These are phyloP conservation scores for Mortierella claussenii DNA, from an alignment of 192 early-diverging fungal species.

Conservation along the genomic window DNA sequence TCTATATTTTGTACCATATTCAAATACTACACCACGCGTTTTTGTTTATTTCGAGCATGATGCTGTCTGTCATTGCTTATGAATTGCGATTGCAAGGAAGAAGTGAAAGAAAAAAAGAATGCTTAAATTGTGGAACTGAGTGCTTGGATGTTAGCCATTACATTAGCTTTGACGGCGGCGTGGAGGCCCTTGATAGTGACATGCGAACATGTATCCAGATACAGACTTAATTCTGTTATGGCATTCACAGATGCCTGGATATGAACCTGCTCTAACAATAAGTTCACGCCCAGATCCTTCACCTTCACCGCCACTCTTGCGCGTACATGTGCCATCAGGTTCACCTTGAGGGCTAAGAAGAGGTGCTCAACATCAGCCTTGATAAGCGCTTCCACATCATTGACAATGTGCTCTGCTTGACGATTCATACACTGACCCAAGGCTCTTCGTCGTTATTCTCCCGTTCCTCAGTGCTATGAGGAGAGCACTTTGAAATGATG, in stretches of 20 bases:
- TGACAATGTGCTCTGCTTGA: slow-evolving; percentile 11
- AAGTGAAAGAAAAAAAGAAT: too few relatives aligned
- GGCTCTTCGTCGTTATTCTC: too few relatives aligned
- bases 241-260: slow-evolving; percentile 15
- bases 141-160: neutral
- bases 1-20: slow-evolving; percentile 13
- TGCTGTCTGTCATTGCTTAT: too few relatives aligned
- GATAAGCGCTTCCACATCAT: slow-evolving; percentile 2
- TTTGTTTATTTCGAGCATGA: too few relatives aligned
- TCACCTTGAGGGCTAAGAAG: slow-evolving; percentile 22
- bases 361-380: slow-evolving; percentile 17
- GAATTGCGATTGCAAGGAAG: too few relatives aligned
- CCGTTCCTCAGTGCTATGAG: neutral
- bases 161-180: slow-evolving; percentile 9
- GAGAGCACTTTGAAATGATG: slow-evolving; percentile 8
- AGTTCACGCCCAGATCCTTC: slow-evolving; percentile 18
- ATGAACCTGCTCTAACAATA: slow-evolving; percentile 30
- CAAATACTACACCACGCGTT: too few relatives aligned
- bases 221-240: slow-evolving; percentile 1
- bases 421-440: slow-evolving; percentile 4
- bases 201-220: slow-evolving; percentile 23
- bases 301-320: slow-evolving; percentile 5
- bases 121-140: too few relatives aligned
- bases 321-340: slow-evolving; percentile 32
- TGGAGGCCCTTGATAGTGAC: slow-evolving; percentile 31